phyloP scores from a whole-genome alignment of 2,329 filamentous ascomycete genomes.

The Colletotrichum acutatum region DNA sequence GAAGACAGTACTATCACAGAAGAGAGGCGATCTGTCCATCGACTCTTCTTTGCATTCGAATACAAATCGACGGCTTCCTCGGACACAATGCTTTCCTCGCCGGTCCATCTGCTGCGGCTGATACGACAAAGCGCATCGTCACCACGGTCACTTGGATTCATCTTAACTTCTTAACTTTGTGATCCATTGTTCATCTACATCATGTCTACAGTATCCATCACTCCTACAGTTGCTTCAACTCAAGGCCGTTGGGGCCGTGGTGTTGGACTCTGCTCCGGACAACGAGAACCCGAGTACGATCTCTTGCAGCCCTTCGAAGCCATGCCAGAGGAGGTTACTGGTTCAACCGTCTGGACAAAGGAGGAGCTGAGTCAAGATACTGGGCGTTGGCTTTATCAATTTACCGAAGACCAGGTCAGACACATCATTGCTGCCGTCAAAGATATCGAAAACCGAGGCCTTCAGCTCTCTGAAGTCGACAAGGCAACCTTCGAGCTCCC shows the following conservation, averaged over 20 bases:
- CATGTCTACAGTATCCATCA: neutral
- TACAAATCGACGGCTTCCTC: neutral
- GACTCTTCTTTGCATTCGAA: neutral
- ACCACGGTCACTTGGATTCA: neutral
- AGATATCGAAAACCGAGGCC: neutral
- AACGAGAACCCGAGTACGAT: neutral
- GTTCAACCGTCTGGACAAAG: neutral
- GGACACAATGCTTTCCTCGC: neutral
- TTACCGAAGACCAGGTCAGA: neutral
- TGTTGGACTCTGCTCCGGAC: neutral
- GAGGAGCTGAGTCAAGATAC: neutral
- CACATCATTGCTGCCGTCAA: neutral
- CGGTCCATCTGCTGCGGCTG: neutral
- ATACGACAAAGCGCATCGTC: neutral
- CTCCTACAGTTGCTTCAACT: neutral
- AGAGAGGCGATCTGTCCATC: rapidly evolving
- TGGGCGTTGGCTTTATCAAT: neutral
- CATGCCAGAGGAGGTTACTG: neutral
- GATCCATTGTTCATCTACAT: neutral
- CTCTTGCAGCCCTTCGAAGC: neutral
- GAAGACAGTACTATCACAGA: neutral
- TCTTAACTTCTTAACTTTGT: neutral
- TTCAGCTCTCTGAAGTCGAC: neutral
- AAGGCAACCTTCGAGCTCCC: neutral
- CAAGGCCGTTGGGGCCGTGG: neutral